Evolutionary conservation across 2,329 filamentous ascomycete genomes (phyloP).

Genomic region (Penicillium sp.): DNA sequence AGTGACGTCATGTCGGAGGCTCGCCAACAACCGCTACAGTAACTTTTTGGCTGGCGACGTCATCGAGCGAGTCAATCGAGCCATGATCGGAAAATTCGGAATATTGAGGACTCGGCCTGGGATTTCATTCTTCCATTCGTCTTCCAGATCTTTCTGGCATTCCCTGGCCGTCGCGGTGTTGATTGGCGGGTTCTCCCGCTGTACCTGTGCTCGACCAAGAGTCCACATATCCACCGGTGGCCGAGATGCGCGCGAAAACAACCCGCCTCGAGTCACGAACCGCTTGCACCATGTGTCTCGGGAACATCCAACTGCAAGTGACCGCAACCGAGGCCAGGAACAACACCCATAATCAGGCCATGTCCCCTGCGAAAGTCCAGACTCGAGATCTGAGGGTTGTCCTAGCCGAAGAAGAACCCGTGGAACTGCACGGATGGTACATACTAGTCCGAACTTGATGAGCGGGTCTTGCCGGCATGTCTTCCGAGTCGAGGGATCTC

Average conservation of each 20-base stretch:
- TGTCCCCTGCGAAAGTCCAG: neutral
- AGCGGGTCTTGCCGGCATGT: neutral
- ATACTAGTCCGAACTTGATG: neutral
- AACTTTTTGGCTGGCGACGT: neutral
- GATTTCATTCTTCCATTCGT: no score
- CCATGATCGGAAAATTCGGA: no score
- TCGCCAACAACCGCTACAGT: neutral
- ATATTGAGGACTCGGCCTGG: no score
- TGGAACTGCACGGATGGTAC: neutral
- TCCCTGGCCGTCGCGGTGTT: neutral
- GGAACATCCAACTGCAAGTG: neutral
- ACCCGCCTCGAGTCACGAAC: no score
- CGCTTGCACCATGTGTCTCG: no score
- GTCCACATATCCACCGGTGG: no score
- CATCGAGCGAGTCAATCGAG: neutral
- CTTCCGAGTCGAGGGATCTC: constrained; percentile 3
- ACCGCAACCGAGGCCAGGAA: neutral
- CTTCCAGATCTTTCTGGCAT: neutral
- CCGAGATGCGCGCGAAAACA: neutral
- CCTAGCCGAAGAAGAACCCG: neutral
- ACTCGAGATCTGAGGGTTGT: neutral
- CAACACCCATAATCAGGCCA: neutral
- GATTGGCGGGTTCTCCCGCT: neutral
- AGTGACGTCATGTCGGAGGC: neutral
- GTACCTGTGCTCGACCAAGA: neutral